Evolutionary conservation across 306 rosid genomes (phyloP).

Genomic region (Abrus precatorius): DNA sequence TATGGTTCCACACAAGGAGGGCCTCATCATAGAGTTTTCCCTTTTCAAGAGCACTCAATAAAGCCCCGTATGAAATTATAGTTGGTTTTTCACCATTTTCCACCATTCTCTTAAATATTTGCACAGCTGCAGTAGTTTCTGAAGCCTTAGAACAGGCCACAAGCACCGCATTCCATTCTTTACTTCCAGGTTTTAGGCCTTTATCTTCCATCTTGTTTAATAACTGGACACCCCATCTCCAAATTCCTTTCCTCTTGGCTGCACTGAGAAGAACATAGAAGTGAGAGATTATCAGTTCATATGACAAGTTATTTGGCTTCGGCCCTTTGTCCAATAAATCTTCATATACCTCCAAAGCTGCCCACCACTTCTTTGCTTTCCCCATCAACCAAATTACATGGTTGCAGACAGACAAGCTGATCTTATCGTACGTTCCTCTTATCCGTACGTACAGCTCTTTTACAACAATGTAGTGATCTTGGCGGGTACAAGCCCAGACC

Average conservation of each 20-base stretch:
- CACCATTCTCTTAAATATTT: conserved; percentile 89
- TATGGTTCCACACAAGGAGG: conserved; percentile 85
- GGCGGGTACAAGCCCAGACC: conserved; percentile 94
- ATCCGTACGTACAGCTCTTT: conserved; percentile 82
- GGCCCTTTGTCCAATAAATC: conserved; percentile 96
- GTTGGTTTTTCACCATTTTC: conserved; percentile 94
- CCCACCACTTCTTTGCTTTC: conserved; percentile 97
- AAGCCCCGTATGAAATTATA: conserved; percentile 86
- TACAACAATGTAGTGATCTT: conserved; percentile 74
- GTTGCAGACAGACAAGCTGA: conserved; percentile 89
- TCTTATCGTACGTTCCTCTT: conserved; percentile 66
- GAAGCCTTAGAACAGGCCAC: conserved; percentile 95
- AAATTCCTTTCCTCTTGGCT: conserved; percentile 75
- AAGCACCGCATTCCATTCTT: conserved; percentile 94
- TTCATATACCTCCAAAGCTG: conserved; percentile 91
- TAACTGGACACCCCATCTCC: conserved; percentile 96
- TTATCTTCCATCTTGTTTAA: conserved; percentile 98
- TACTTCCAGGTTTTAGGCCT: conserved; percentile 88
- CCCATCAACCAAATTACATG: conserved; percentile 97
- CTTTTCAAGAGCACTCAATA: conserved; percentile 94
- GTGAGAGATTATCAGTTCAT: conserved; percentile 83
- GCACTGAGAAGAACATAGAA: conserved; percentile 84
- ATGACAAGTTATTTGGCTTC: conserved; percentile 83
- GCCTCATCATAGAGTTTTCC: conserved; percentile 93
- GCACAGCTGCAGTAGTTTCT: conserved; percentile 82